phyloP scores from a whole-genome alignment of 768 basidiomycete genomes.

The Boletus tylopilopsis region DNA sequence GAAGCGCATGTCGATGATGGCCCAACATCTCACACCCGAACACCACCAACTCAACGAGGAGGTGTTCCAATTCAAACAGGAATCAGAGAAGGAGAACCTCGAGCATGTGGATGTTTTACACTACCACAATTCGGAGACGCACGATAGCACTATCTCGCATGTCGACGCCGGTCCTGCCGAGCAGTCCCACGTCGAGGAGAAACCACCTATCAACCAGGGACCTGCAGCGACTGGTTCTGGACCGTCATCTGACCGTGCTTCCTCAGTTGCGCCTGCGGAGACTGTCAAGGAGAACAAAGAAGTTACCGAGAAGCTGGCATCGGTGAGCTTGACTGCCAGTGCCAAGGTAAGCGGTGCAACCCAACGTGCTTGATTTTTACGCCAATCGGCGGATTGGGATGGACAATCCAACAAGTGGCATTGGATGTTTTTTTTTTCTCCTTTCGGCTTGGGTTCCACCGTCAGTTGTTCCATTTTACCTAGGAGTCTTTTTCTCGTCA shows the following conservation, averaged over 20 bases:
- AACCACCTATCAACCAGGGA: background rate
- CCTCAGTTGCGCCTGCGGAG: slow-evolving; percentile 4
- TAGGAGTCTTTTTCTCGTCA: background rate
- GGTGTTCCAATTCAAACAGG: slow-evolving; percentile 69
- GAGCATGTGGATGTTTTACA: slow-evolving; percentile 46
- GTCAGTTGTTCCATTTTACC: slow-evolving; percentile 1
- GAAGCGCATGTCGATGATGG: slow-evolving; percentile 67
- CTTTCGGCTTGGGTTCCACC: background rate
- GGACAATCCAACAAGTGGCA: too few species aligned
- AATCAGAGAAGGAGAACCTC: slow-evolving; percentile 57
- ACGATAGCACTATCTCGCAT: background rate
- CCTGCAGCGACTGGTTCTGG: background rate
- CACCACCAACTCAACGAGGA: slow-evolving; percentile 53
- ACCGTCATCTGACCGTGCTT: background rate
- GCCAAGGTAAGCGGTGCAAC: slow-evolving; percentile 28
- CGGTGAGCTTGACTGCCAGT: slow-evolving; percentile 28
- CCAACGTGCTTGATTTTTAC: slow-evolving; percentile 14
- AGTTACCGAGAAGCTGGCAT: slow-evolving; percentile 23
- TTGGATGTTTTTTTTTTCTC: background rate
- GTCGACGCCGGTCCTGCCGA: background rate
- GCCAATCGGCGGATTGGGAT: too few species aligned
- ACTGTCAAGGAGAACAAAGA: slow-evolving; percentile 20
- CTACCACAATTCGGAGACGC: slow-evolving; percentile 37
- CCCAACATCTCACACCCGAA: slow-evolving; percentile 36
- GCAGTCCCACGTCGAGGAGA: background rate